phyloP scores from a whole-genome alignment of 345 rosid genomes.

The Populus alba region DNA sequence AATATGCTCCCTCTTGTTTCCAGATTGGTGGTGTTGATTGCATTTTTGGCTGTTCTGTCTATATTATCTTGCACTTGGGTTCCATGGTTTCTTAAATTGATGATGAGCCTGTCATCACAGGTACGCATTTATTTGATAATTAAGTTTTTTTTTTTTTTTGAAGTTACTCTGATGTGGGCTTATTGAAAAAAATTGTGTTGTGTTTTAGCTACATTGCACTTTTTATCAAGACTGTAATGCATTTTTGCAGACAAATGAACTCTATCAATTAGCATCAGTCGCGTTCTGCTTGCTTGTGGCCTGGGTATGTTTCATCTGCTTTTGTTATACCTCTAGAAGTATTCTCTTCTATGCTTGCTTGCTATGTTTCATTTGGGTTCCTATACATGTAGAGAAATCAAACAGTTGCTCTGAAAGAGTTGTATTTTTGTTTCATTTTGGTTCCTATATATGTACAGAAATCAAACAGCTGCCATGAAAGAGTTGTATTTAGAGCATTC shows the following conservation, averaged over 20 bases:
- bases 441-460: neutral
- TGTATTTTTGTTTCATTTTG: neutral
- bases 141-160: neutral
- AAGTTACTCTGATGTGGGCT: neutral
- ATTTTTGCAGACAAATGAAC: conserved; percentile 84
- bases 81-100: conserved; percentile 82
- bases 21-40: conserved; percentile 70
- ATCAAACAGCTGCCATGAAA: neutral
- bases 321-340: neutral
- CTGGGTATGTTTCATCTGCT: conserved; percentile 66
- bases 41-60: conserved; percentile 66
- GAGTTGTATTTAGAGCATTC: neutral
- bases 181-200: neutral
- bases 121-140: conserved; percentile 28
- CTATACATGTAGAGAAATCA: neutral
- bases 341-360: neutral
- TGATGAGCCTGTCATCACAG: conserved; percentile 87
- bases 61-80: conserved; percentile 72
- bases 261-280: conserved; percentile 92
- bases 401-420: neutral
- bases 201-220: neutral
- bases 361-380: neutral
- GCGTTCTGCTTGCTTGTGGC: conserved; percentile 98
- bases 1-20: neutral
- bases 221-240: conserved; percentile 16